phyloP scores from a whole-genome alignment of 257 asterid species.

The Solanum pennellii region DNA sequence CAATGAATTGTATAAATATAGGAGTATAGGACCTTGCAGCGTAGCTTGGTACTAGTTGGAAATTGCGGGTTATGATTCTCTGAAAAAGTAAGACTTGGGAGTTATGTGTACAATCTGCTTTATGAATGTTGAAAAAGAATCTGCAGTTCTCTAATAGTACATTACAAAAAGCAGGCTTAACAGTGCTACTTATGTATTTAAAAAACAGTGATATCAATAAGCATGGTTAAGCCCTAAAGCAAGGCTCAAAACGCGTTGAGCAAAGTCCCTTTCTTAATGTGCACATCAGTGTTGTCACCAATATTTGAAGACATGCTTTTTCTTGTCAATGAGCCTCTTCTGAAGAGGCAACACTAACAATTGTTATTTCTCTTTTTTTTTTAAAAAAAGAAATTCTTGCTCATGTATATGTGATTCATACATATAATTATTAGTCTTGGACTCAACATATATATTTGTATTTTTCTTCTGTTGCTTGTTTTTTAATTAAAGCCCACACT shows the following conservation, averaged over 20 bases:
- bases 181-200: background rate
- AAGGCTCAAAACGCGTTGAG: background rate
- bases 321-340: background rate
- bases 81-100: background rate
- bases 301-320: background rate
- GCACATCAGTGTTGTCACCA: background rate
- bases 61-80: background rate
- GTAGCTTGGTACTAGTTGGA: background rate
- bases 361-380: background rate
- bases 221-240: background rate
- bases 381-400: background rate
- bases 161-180: background rate
- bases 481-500: background rate
- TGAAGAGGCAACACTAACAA: background rate
- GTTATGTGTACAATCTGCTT: background rate
- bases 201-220: background rate
- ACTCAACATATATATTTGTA: background rate
- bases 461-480: background rate
- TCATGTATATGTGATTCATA: background rate
- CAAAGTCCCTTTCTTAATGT: background rate
- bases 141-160: background rate
- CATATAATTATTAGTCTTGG: background rate
- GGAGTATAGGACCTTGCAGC: background rate
- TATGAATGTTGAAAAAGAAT: background rate
- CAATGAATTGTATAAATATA: background rate